Base-by-base conservation (phyloP, 2,329 filamentous ascomycete species). In the Elsinoe necatrix region DNA sequence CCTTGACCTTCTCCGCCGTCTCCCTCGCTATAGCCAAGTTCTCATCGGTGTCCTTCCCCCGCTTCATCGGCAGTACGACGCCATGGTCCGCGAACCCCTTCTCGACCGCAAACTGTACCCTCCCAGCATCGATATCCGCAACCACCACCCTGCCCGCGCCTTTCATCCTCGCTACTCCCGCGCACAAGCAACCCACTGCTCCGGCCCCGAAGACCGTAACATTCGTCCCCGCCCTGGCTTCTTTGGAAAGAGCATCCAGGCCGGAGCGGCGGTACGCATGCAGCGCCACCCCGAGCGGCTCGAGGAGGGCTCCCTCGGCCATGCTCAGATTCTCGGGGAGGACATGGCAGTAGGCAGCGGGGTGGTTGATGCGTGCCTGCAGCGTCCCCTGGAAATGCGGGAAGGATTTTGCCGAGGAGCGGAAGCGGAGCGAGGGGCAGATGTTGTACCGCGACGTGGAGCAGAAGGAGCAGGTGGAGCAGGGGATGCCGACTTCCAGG, bases 401-500 rank as follows among this genome's bases (percentile, higher is more conserved):
- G 64, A 80, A 81, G 20, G 73, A 71, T 66, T 82, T 84, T 34
- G 81, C 81, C 55, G 77, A 80, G 63, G 77, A 80, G 59, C 80
- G 68, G 65, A 84, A 84, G 39, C 72, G 73, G 73, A 84, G 77
- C 7, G 71, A 71, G 21, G 77, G 76, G 71, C 81, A 84, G 61
- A 84, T 80, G 62, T 84, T 84, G 66, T 84, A 84, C 52, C 81
- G 70, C 54, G 78, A 80, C 57, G 77, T 73, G 42, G 72, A 69
- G 65, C 81, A 84, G 54, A 78, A 70, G 20, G 73, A 68, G 65
- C 81, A 84, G 39, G 69, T 66, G 37, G 87, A 83, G 75, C 92
- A 97, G 0, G 90, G 89, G 54, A 88, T 80, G 52, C 92, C 92
- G 12, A 95, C 92, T 77, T 97, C 92, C 41, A 97, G 77, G n/a